Evolutionary conservation across 2,329 filamentous ascomycete genomes (phyloP).

Genomic region (Clonostachys sp.): DNA sequence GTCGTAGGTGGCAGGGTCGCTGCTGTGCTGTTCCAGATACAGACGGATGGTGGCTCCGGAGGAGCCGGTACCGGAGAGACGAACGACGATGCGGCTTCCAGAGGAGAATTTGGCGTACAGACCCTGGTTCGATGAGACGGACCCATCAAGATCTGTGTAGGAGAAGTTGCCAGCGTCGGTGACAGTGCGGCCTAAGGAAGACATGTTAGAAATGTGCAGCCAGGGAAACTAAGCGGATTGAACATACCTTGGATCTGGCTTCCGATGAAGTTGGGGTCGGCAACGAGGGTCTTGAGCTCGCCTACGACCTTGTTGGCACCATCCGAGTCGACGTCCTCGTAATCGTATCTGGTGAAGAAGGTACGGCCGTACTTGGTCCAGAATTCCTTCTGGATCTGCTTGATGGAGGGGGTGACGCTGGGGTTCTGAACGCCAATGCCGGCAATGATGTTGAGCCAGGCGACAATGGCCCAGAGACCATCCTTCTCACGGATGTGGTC

Average conservation of each 20-base stretch:
- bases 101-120: slow-evolving; percentile 93
- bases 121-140: slow-evolving; percentile 92
- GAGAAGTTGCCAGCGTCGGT: slow-evolving; percentile 91
- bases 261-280: slow-evolving; percentile 70
- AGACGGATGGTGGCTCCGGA: slow-evolving; percentile 94
- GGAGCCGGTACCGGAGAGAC: slow-evolving; percentile 90
- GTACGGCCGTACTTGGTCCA: slow-evolving; percentile 95
- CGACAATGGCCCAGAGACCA: slow-evolving; percentile 93
- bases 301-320: slow-evolving; percentile 87
- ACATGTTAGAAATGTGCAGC: no score
- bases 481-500: slow-evolving; percentile 99
- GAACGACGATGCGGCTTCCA: slow-evolving; percentile 90
- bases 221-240: not conserved
- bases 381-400: slow-evolving; percentile 94
- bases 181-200: slow-evolving; percentile 64
- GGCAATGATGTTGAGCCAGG: slow-evolving; percentile 98
- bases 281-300: slow-evolving; percentile 74
- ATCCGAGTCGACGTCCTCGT: slow-evolving; percentile 89
- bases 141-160: slow-evolving; percentile 98
- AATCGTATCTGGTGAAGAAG: slow-evolving; percentile 99
- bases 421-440: slow-evolving; percentile 81
- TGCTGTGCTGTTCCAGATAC: slow-evolving; percentile 95
- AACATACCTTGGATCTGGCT: slow-evolving; percentile 67
- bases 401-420: slow-evolving; percentile 81
- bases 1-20: slow-evolving; percentile 71